A percentile compares a stretch with the other conserved stretches of the same genome.
Evolutionary conservation across 2,329 filamentous ascomycete species (phyloP).

Genomic region (Metarhizium album): DNA sequence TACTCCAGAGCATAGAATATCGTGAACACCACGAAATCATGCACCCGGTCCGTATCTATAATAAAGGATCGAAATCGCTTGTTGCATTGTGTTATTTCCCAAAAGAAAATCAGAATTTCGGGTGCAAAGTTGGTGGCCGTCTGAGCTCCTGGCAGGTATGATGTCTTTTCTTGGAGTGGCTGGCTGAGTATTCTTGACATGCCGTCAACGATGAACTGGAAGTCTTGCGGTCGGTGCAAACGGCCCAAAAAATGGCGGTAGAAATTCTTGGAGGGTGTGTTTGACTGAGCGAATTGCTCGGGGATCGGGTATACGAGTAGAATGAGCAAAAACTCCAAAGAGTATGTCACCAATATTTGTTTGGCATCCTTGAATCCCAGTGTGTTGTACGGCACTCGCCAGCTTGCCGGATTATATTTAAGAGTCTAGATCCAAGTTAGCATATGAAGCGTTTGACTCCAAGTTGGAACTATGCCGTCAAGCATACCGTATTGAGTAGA

Average conservation of each 20-base stretch:
- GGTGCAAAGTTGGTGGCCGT: constrained; percentile 76
- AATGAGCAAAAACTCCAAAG: constrained; percentile 79
- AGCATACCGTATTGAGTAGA: constrained; percentile 74
- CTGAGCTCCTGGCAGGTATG: constrained; percentile 80
- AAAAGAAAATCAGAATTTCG: constrained; percentile 94
- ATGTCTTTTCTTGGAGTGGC: constrained; percentile 77
- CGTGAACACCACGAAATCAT: constrained; percentile 85
- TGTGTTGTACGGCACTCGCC: constrained; percentile 89
- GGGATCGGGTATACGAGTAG: constrained; percentile 81
- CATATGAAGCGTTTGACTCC: constrained; percentile 1
- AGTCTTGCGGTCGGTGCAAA: constrained; percentile 86
- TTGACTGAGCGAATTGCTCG: constrained; percentile 52
- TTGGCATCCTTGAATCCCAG: constrained; percentile 86
- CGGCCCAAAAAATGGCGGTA: constrained; percentile 88
- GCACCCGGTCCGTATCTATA: constrained; percentile 84
- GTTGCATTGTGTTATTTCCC: constrained; percentile 96
- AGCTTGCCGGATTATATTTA: constrained; percentile 90
- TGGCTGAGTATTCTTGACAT: constrained; percentile 90
- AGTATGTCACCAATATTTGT: constrained; percentile 83
- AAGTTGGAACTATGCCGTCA: not conserved
- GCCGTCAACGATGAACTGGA: constrained; percentile 92
- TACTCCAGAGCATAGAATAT: constrained; percentile 90
- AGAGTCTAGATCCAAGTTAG: constrained; percentile 49
- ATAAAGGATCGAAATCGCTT: constrained; percentile 95
- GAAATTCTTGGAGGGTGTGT: constrained; percentile 66